Evolutionary conservation across 2,329 filamentous ascomycete genomes (phyloP), one percentile per base, ranked within the genome.

Genomic region (Ascochyta viciae-villosae): DNA sequence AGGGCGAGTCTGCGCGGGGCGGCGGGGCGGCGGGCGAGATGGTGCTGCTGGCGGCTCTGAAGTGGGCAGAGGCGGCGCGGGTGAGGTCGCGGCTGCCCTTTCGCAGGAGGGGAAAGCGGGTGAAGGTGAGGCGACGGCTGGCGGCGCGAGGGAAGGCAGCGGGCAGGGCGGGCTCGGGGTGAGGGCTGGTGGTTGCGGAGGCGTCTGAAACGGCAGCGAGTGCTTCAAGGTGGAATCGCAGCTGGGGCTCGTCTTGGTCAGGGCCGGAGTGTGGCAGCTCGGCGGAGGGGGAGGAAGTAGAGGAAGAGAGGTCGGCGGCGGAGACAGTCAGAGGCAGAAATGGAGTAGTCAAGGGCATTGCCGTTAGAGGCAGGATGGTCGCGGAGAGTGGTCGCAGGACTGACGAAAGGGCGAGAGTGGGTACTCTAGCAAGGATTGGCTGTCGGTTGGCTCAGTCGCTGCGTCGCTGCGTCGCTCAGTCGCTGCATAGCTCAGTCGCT

Each of bases 341-440:
- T 54, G 71, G 63, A 47, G 68, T 70, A 49, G 68, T 70, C 58
- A 64, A 69, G 64, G 71, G 69, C 73, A 74, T 74, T 64, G 66
- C 65, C 66, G 63, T 65, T 58, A 57, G 63, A 67, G 63, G 61
- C 61, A 69, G 63, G 68, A 71, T 67, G 56, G 61, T 69, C 60
- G 65, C 67, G 66, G 68, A 71, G 68, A 71, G 63, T 51, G 50
- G 63, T 67, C 63, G 60, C 65, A 65, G 63, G 65, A 64, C 60
- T 64, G 65, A 61, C 58, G 65, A 69, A 69, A 65, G 66, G 64
- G 69, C 63, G 57, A 67, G 64, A 65, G 72, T 70, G 70, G 70
- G 67, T 68, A 73, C 68, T 62, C 65, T 71, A 67, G 70, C 70
- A 68, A 67, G 69, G 69, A 71, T 71, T 60, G 64, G 55, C 53